phyloP scores from a whole-genome alignment of 192 early-diverging fungal genomes.

The Backusella tarrabulga region DNA sequence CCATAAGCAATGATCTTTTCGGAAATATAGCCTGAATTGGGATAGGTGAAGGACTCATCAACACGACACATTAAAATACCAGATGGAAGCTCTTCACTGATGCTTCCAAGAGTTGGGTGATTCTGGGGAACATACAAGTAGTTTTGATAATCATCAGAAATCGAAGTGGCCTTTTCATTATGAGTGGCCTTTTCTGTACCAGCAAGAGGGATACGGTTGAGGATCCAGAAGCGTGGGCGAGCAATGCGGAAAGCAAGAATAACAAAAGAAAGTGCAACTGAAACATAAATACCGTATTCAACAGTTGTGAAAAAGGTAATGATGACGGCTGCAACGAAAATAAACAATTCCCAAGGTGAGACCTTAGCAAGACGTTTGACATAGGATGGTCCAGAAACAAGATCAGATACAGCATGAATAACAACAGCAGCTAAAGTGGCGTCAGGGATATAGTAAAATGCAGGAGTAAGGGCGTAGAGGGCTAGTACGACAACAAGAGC shows the following conservation, averaged over 20 bases:
- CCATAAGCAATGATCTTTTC: constrained; percentile 49
- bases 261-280: constrained; percentile 66
- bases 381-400: constrained; percentile 63
- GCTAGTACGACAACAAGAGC: constrained; percentile 79
- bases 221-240: constrained; percentile 56
- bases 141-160: constrained; percentile 8
- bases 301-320: constrained; percentile 63
- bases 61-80: constrained; percentile 77
- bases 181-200: background rate
- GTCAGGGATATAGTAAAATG: constrained; percentile 86
- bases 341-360: constrained; percentile 50
- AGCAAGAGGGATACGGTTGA: constrained; percentile 41
- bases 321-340: constrained; percentile 49
- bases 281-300: constrained; percentile 74
- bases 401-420: constrained; percentile 81
- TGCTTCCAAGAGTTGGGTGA: constrained; percentile 30
- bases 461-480: constrained; percentile 79
- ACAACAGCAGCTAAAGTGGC: constrained; percentile 85
- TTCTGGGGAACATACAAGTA: constrained; percentile 31
- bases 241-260: constrained; percentile 81
- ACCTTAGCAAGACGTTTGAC: constrained; percentile 59
- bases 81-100: constrained; percentile 37
- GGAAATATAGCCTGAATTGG: constrained; percentile 65
- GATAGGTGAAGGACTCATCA: constrained; percentile 74
- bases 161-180: background rate